Evolutionary conservation across 768 basidiomycete species (phyloP), one percentile per base, ranked within the genome.

Genomic region (Suillus bovinus): DNA sequence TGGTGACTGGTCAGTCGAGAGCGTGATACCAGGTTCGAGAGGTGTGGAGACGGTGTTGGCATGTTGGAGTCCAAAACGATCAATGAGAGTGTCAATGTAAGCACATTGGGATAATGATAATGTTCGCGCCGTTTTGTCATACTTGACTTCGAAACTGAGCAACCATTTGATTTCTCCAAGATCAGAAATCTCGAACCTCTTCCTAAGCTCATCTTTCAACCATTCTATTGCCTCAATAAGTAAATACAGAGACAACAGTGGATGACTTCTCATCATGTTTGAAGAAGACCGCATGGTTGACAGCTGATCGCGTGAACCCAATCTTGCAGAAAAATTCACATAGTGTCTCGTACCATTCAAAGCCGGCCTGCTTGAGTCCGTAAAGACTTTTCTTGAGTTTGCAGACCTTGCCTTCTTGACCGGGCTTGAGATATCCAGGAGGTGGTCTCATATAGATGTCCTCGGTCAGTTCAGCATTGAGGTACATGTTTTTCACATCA

Each of bases 81-180:
- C 17, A 6, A 59, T 9, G 3, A 59, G 39, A 1, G 9, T 39
- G 52, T 71, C 59, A 24, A 80, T 70, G 50, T 76, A 78, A n/a
- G 65, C 63, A 0, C 59, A 53, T 56, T 77, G 77, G 9, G 63
- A 72, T 9, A 79, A 56, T 17, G 70, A 64, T 29, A 80, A 63
- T 1, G 63, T 59, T 14, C 68, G 64, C 11, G 61, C 34, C 16
- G 66, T 31, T 13, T 60, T 33, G 58, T 72, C 59, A 9, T 69
- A 67, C 1, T 61, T 59, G 27, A 81, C 60, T 39, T 75, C 68
- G 27, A 78, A 68, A 8, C 77, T 76, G 10, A 80, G 63, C 11
- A 79, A 63, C 64, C 69, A 72, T 27, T 49, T 65, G 3, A 75
- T 71, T 34, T 62, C 56, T 0, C 79, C 72, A 2, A 78, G 54